Percentiles rank a stretch among this genome's conserved stretches.
phyloP scores from a whole-genome alignment of 148 eudicot species.

The Polygonum maritimum region DNA sequence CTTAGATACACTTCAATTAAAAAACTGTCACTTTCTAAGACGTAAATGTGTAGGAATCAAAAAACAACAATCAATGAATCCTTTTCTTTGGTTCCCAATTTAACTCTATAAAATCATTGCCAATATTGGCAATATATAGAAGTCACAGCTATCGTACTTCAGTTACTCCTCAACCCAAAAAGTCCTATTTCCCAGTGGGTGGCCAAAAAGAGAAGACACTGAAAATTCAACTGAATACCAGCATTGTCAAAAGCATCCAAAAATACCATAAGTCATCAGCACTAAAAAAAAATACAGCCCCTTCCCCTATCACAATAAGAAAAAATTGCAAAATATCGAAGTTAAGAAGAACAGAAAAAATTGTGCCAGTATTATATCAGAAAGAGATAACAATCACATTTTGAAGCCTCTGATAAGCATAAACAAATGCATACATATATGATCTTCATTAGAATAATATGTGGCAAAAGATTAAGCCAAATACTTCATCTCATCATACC shows the following conservation, averaged over 20 bases:
- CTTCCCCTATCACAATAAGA: too few species aligned
- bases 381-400: neutral
- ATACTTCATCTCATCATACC: slow-evolving; percentile 35
- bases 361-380: neutral
- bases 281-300: too few species aligned
- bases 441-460: too few species aligned
- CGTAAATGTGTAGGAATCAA: neutral
- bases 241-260: too few species aligned
- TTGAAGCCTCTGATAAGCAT: neutral
- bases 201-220: too few species aligned
- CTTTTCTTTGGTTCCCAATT: neutral
- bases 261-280: too few species aligned
- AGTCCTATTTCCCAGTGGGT: neutral
- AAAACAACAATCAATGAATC: neutral
- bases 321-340: too few species aligned
- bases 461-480: neutral
- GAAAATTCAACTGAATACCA: too few species aligned
- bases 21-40: neutral
- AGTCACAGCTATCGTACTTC: too few species aligned
- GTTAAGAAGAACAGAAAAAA: neutral
- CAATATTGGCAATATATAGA: too few species aligned
- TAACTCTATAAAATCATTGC: neutral
- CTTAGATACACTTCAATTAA: neutral
- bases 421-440: neutral
- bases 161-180: neutral